These are phyloP conservation scores for Picea sitchensis DNA, from an alignment of 75 land plant genomes.

Conservation along the genomic window DNA sequence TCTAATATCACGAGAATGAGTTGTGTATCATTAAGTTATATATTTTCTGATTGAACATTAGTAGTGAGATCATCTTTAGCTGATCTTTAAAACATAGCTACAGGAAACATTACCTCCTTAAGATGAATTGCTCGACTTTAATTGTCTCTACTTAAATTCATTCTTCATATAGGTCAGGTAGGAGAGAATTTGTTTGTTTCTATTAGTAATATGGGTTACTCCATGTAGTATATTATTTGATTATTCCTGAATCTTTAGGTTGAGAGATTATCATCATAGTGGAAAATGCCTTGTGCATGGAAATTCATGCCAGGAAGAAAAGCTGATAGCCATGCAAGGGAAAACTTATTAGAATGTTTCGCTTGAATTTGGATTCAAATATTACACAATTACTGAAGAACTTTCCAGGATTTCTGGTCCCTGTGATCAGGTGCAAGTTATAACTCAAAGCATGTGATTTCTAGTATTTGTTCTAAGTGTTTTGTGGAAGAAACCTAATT, in stretches of 20 bases:
- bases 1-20: not conserved
- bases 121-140: not conserved
- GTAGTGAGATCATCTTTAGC: not conserved
- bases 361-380: not conserved
- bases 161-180: not conserved
- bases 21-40: conserved; percentile 2
- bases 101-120: not conserved
- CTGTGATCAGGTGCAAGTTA: not conserved
- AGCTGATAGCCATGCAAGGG: not conserved
- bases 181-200: not conserved
- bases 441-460: not conserved
- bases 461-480: not conserved
- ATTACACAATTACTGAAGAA: not conserved
- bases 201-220: not conserved
- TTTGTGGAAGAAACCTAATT: not conserved
- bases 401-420: not conserved
- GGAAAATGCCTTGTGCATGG: not conserved
- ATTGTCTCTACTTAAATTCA: not conserved
- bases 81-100: conserved; percentile 1
- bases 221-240: not conserved
- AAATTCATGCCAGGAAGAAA: not conserved
- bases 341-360: no score
- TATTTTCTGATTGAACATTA: not conserved
- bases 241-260: not conserved
- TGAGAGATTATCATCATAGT: not conserved